Conservation (phyloP, 2,329 filamentous ascomycete species). For the Lecanosticta acicola region DNA sequence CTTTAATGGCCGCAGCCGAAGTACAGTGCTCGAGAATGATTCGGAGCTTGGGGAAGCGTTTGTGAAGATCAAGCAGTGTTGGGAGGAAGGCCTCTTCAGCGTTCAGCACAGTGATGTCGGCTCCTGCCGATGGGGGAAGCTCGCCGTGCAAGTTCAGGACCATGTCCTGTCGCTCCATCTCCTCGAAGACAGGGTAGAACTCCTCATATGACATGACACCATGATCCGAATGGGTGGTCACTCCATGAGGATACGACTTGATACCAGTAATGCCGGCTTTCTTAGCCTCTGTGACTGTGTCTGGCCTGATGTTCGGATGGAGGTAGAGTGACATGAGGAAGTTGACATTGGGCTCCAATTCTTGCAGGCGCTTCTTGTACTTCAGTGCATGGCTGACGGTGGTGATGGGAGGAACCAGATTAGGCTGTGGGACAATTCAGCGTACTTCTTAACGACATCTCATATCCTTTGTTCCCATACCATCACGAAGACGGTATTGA, state of each 20-base stretch:
- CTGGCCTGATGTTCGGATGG: conserved; percentile 45
- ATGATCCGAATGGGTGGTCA: conserved; percentile 56
- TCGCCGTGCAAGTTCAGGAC: conserved; percentile 95
- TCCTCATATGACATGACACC: conserved; percentile 65
- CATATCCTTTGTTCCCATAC: too few species aligned
- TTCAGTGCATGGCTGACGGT: conserved; percentile 44
- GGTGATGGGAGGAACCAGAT: conserved; percentile 47
- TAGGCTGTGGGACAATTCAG: conserved; percentile 36
- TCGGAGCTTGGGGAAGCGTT: conserved; percentile 65
- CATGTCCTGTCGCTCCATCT: conserved; percentile 78
- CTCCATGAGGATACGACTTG: conserved; percentile 60
- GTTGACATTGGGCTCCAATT: conserved; percentile 44
- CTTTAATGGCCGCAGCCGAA: conserved; percentile 71
- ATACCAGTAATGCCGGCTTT: conserved; percentile 65
- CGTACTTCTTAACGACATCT: too few species aligned
- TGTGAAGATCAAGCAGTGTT: conserved; percentile 66
- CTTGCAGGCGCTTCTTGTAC: conserved; percentile 41
- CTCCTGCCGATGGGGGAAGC: conserved; percentile 51
- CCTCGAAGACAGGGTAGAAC: conserved; percentile 76
- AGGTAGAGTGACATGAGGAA: conserved; percentile 50
- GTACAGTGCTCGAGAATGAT: conserved; percentile 78
- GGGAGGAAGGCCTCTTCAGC: conserved; percentile 76
- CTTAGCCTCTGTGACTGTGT: conserved; percentile 64
- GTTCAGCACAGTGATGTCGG: conserved; percentile 49
- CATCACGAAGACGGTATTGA: conserved; percentile 52